Evolutionary conservation across 2,329 filamentous ascomycete species (phyloP).

Genomic region (Colletotrichum echinochloae): DNA sequence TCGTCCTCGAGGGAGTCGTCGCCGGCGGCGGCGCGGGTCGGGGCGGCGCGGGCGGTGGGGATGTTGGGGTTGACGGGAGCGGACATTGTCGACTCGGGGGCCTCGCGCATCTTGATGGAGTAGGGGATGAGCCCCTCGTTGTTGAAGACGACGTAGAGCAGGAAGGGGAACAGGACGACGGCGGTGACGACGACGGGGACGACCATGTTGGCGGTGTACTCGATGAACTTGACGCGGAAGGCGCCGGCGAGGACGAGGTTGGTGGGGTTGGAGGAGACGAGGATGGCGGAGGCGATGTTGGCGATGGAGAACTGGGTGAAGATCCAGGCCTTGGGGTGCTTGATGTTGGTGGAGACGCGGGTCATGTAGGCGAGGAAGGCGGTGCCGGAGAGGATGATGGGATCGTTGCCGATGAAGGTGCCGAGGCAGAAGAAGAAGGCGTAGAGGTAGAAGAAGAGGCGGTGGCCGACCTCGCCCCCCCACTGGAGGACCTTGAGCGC

Average conservation of each 20-base stretch:
- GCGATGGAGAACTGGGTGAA: slow-evolving; percentile 78
- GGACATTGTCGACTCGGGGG: slow-evolving; percentile 68
- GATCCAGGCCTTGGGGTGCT: slow-evolving; percentile 78
- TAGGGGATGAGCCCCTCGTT: slow-evolving; percentile 72
- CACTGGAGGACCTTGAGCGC: slow-evolving; percentile 78
- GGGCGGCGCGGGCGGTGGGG: slow-evolving; percentile 69
- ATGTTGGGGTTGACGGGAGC: slow-evolving; percentile 80
- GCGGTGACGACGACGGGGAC: slow-evolving; percentile 77
- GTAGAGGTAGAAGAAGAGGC: slow-evolving; percentile 79
- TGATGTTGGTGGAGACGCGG: slow-evolving; percentile 77
- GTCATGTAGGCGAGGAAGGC: slow-evolving; percentile 84
- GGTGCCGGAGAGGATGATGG: slow-evolving; percentile 79
- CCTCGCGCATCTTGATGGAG: slow-evolving; percentile 75
- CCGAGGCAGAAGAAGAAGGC: slow-evolving; percentile 77
- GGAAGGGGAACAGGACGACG: slow-evolving; percentile 75
- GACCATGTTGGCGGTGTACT: slow-evolving; percentile 83
- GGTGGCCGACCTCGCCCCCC: slow-evolving; percentile 74
- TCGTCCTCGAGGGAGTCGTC: neutral
- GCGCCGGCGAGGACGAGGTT: slow-evolving; percentile 81
- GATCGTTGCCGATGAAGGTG: slow-evolving; percentile 79
- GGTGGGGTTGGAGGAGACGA: slow-evolving; percentile 83
- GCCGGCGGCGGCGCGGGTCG: too few relatives aligned
- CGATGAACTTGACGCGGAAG: slow-evolving; percentile 77
- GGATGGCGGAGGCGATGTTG: slow-evolving; percentile 79
- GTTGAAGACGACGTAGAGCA: slow-evolving; percentile 77